phyloP scores from a whole-genome alignment of 2,329 filamentous ascomycete genomes.

The Arachnopeziza araneosa region DNA sequence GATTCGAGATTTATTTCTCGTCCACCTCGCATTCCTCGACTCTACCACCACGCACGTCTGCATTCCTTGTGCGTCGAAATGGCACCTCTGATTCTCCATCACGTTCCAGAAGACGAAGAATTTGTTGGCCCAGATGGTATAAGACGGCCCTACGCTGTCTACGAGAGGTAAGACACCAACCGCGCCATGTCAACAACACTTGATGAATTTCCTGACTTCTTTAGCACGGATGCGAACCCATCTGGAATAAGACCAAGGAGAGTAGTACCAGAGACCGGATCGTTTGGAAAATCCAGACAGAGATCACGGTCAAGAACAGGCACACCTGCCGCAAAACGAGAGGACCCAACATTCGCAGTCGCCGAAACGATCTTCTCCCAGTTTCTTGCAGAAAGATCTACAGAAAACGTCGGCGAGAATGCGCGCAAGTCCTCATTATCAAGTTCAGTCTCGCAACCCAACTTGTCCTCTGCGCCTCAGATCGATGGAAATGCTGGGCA shows the following conservation, averaged over 20 bases:
- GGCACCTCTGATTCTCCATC: constrained; percentile 62
- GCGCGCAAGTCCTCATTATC: constrained; percentile 30
- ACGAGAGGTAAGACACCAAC: constrained; percentile 48
- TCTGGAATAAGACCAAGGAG: constrained; percentile 45
- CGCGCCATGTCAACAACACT: constrained; percentile 5
- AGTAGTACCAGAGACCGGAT: constrained; percentile 54
- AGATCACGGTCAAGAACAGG: constrained; percentile 57
- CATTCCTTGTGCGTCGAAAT: constrained; percentile 32
- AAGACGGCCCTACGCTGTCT: constrained; percentile 59
- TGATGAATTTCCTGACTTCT: background rate
- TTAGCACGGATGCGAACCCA: constrained; percentile 48
- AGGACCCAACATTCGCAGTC: constrained; percentile 56
- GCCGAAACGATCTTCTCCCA: constrained; percentile 57
- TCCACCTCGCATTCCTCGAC: background rate
- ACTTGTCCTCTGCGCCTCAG: constrained; percentile 29
- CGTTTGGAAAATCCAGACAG: constrained; percentile 62
- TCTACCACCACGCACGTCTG: too few relatives aligned
- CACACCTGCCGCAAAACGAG: constrained; percentile 44
- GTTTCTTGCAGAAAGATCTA: constrained; percentile 44
- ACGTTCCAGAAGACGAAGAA: constrained; percentile 62
- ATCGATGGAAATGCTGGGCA: constrained; percentile 24
- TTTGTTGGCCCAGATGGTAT: constrained; percentile 61
- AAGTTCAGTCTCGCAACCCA: constrained; percentile 30
- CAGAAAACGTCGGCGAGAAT: constrained; percentile 22
- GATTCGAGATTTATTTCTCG: background rate